Evolutionary conservation across 1,284 basidiomycete species (phyloP), one percentile per base, ranked within the genome.

Genomic region (Thecaphora thlaspeos): DNA sequence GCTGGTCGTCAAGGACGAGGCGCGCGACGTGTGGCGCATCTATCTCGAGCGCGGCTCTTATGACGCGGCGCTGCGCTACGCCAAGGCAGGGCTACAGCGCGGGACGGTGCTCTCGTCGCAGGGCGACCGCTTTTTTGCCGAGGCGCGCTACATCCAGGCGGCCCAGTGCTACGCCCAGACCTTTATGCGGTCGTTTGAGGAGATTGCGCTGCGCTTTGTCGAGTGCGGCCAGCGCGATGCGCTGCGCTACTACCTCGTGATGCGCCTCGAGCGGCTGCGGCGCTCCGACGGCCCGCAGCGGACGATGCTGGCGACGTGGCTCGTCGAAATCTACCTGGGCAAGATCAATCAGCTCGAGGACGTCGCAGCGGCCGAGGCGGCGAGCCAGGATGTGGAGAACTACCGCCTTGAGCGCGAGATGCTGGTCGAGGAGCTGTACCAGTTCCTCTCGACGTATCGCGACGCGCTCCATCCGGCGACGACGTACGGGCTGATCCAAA

Each of bases 241-340:
- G 0, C 80, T 98, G 53, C 82, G 95, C 34, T 89, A 89, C 47
- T 99, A 96, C 78, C 82, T 99, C 12, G 87, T 90, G 17, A 88
- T 90, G 19, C 83, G 91, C 24, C 81, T 99, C 40, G 92, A 96
- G 74, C 82, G 89, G 84, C 86, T 76, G 81, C 86, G 80, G 55
- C 90, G 88, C 80, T 84, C 83, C 41, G 91, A 95, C 68, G 70
- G 90, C 42, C 91, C 90, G 0, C 92, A 96, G 78, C 84, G 95
- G 30, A 92, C 94, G 87, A 94, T 98, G 88, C 82, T 99, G 9
- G 92, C 95, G 1, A 97, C 93, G 0, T 99, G 95, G 95, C 86
- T 98, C 8, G 87, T 95, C 26, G 95, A 99, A 79, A 92, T 98
- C 65, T 97, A 93, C 76, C 84, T 99, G 21, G 89, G 88, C 80